Evolutionary conservation across 2,329 filamentous ascomycete species (phyloP).

Genomic region (Ascomycota sp.): DNA sequence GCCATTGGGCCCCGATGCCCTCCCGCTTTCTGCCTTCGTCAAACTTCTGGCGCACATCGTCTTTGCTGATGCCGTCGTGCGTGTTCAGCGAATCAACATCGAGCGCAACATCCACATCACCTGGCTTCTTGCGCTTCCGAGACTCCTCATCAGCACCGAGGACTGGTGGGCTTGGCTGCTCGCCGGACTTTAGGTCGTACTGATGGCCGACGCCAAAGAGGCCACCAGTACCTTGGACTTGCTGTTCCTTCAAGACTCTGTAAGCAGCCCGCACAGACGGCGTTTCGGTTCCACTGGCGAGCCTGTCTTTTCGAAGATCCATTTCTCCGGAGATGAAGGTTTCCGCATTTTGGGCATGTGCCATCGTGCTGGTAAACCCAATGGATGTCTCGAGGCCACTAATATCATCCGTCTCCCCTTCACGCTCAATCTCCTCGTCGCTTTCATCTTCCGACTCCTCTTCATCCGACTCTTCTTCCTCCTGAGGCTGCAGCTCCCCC

Average conservation of each 20-base stretch:
- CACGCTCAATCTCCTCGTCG: slow-evolving; percentile 16
- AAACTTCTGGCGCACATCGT: slow-evolving; percentile 62
- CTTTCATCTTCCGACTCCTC: slow-evolving; percentile 53
- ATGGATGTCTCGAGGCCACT: slow-evolving; percentile 63
- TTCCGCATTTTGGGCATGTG: slow-evolving; percentile 48
- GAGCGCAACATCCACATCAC: slow-evolving; percentile 82
- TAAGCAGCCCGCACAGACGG: slow-evolving; percentile 56
- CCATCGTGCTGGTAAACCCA: slow-evolving; percentile 60
- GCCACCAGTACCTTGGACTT: slow-evolving; percentile 56
- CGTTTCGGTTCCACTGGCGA: slow-evolving; percentile 78
- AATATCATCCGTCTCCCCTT: background rate
- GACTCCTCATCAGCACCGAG: slow-evolving; percentile 62
- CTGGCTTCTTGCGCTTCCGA: slow-evolving; percentile 84
- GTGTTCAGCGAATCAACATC: slow-evolving; percentile 63
- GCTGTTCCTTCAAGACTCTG: slow-evolving; percentile 74
- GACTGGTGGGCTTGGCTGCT: slow-evolving; percentile 40
- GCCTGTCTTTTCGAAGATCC: slow-evolving; percentile 65
- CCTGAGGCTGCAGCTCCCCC: slow-evolving; percentile 73
- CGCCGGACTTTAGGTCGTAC: slow-evolving; percentile 54
- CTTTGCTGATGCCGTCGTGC: slow-evolving; percentile 63
- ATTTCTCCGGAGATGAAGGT: slow-evolving; percentile 72
- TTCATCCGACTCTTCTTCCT: slow-evolving; percentile 55
- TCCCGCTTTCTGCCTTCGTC: slow-evolving; percentile 50
- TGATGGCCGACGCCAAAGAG: slow-evolving; percentile 93
- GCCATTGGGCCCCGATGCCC: slow-evolving; percentile 47